phyloP scores from a whole-genome alignment of 805 yeast species.

The Starmerella etchellsii region DNA sequence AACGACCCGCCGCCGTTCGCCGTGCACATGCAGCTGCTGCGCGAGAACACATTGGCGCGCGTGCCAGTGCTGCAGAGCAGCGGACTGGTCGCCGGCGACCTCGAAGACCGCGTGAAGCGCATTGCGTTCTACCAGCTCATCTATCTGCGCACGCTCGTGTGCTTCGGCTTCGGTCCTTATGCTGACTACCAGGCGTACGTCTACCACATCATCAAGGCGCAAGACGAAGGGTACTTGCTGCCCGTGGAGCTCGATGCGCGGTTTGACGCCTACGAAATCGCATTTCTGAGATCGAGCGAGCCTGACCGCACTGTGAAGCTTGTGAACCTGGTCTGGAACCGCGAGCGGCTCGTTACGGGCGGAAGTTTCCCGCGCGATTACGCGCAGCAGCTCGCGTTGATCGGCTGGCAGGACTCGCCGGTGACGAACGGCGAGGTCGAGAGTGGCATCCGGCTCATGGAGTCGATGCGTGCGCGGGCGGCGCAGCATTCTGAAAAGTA shows the following conservation, averaged over 20 bases:
- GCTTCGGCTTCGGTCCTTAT: constrained; percentile 14
- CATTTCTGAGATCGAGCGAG: constrained; percentile 9
- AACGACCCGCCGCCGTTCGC: constrained; percentile 3
- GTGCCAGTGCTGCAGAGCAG: constrained; percentile 4
- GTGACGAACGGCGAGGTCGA: constrained; percentile 9
- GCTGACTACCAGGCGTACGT: constrained; percentile 3
- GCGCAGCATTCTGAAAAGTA: too few species aligned
- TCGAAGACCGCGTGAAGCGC: constrained; percentile 11
- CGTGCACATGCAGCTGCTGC: background rate
- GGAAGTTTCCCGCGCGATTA: constrained; percentile 10
- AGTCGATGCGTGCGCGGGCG: background rate
- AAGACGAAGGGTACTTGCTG: constrained; percentile 4
- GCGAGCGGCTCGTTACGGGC: constrained; percentile 14
- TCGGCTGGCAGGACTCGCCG: constrained; percentile 15
- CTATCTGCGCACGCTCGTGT: constrained; percentile 12
- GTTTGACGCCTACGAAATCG: constrained; percentile 13
- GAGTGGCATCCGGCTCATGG: background rate
- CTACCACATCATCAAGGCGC: constrained; percentile 7
- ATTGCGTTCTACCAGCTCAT: constrained; percentile 14
- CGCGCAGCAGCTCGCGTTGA: constrained; percentile 1
- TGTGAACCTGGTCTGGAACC: constrained; percentile 13
- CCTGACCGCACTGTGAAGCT: constrained; percentile 9
- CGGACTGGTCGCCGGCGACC: background rate
- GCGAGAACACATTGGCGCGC: constrained; percentile 2
- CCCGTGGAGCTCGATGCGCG: constrained; percentile 11